A percentile compares a stretch with the other conserved stretches of the same genome.
Conservation (phyloP, 2,329 filamentous ascomycete genomes). For the Alternaria tenuissima region DNA sequence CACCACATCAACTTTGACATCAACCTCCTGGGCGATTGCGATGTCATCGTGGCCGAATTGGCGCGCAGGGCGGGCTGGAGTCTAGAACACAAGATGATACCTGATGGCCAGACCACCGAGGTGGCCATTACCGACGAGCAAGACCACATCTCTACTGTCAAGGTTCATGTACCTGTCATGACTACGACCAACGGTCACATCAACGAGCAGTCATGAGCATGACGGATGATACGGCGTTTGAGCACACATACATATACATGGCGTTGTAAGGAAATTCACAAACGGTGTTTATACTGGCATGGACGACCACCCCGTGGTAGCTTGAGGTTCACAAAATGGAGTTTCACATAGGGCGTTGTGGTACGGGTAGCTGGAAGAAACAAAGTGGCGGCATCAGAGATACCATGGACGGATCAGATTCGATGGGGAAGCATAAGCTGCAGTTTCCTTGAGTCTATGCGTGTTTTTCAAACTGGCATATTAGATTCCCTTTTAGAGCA, state of each 20-base stretch:
- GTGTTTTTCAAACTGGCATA: neutral
- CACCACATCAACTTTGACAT: constrained; percentile 95
- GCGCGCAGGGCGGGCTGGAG: constrained; percentile 83
- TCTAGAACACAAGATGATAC: constrained; percentile 82
- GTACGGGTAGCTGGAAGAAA: neutral
- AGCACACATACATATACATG: constrained; percentile 19
- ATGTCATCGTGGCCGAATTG: constrained; percentile 86
- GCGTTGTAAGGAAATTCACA: constrained; percentile 17
- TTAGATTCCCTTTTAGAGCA: neutral
- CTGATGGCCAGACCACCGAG: constrained; percentile 68
- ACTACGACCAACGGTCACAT: constrained; percentile 25
- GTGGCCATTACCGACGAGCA: constrained; percentile 53
- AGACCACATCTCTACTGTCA: constrained; percentile 44
- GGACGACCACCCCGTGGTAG: neutral
- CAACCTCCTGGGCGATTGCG: constrained; percentile 93
- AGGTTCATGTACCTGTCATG: constrained; percentile 27
- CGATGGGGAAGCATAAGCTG: neutral
- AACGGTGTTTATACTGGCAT: constrained; percentile 15
- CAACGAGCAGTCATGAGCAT: constrained; percentile 16
- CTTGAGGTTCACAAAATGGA: neutral
- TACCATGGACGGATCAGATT: neutral
- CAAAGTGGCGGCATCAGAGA: constrained; percentile 1
- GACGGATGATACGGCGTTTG: constrained; percentile 1
- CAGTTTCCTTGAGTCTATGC: neutral
- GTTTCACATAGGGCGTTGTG: neutral